Base-by-base conservation (phyloP, 1,284 basidiomycete species). In the Singerocomus inundabilis region DNA sequence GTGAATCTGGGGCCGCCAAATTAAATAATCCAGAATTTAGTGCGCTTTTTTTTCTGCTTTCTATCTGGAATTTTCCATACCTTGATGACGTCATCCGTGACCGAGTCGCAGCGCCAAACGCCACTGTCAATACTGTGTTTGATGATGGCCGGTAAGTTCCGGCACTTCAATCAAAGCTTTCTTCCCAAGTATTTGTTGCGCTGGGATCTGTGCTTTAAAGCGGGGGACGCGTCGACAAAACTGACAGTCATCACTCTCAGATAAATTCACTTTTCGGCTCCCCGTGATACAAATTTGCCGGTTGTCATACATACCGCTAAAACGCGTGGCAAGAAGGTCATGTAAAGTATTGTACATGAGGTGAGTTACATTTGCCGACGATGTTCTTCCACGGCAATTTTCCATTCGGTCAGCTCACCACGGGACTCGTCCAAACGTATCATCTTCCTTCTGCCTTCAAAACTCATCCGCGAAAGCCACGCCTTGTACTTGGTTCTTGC, bases 351-450 rank as follows among this genome's bases (percentile, higher is more conserved):
- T 15, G 8, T 24, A 33, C 30, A 49, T 6, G 15, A 35, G 11
- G 29, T 7, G 41, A 32, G 38, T 41, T 61, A 62, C 16, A n/a
- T 40, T 25, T 45, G 24, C 24, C 36, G 46, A 42, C 48, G n/a
- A 39, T 48, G 38, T 21, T 38, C 39, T 28, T 63, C 64, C 1
- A 67, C 34, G 5, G 21, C 11, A 10, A 40, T 51, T 43, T 61
- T 66, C 64, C 66, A 67, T 32, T 33, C 40, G 16, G 30, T 42
- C 47, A 67, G 40, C 24, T 68, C 63, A 21, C 64, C 61, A 13
- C 71, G 69, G 64, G 72, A 77, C 6, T 77, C 74, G 12, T 72
- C 72, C 30, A 80, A 61, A 39, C 74, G 66, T 37, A 69, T 66
- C 77, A 79, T 75, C 53, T 70, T 77, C 29, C 68, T 68, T 13